Conservation (phyloP, 495 filamentous ascomycete genomes). For the Aspergillus ellipticus region DNA sequence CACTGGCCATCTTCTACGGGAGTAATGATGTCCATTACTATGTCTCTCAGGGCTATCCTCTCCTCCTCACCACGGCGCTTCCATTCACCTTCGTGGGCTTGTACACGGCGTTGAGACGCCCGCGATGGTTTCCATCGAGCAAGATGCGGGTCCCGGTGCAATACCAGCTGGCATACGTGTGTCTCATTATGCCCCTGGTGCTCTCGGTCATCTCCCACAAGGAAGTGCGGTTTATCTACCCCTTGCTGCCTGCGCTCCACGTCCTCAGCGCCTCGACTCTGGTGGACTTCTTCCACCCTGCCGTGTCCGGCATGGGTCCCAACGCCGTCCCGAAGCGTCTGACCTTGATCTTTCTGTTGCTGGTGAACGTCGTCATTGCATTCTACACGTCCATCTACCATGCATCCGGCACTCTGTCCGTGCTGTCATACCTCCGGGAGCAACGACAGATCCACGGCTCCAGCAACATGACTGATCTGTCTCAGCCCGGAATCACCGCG, state of each 20-base stretch:
- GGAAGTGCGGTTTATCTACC: conserved; percentile 96
- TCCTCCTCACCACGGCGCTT: conserved; percentile 78
- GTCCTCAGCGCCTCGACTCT: conserved; percentile 69
- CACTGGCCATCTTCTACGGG: conserved; percentile 90
- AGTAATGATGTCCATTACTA: conserved; percentile 91
- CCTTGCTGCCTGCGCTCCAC: conserved; percentile 81
- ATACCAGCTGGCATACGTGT: conserved; percentile 58
- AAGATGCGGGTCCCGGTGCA: conserved; percentile 32
- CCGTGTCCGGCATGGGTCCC: conserved; percentile 27
- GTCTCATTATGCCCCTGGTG: conserved; percentile 53
- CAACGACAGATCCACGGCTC: conserved; percentile 58
- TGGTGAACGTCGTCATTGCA: conserved; percentile 67
- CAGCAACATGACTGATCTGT: not conserved
- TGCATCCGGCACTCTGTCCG: conserved; percentile 69
- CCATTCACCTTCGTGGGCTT: conserved; percentile 70
- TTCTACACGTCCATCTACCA: conserved; percentile 72
- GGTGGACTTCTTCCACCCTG: conserved; percentile 59
- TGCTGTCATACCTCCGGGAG: conserved; percentile 67
- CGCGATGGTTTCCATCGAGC: conserved; percentile 24
- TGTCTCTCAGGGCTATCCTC: conserved; percentile 79
- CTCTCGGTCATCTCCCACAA: conserved; percentile 90
- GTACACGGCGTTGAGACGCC: conserved; percentile 45
- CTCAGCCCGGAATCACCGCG: conserved; percentile 51
- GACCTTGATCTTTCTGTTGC: conserved; percentile 54
- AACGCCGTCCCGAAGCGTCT: conserved; percentile 48